Percentiles rank a stretch among this genome's conserved stretches.
These are phyloP conservation scores for Leccinellum rugosiceps DNA, from an alignment of 768 basidiomycete genomes.

Conservation along the genomic window DNA sequence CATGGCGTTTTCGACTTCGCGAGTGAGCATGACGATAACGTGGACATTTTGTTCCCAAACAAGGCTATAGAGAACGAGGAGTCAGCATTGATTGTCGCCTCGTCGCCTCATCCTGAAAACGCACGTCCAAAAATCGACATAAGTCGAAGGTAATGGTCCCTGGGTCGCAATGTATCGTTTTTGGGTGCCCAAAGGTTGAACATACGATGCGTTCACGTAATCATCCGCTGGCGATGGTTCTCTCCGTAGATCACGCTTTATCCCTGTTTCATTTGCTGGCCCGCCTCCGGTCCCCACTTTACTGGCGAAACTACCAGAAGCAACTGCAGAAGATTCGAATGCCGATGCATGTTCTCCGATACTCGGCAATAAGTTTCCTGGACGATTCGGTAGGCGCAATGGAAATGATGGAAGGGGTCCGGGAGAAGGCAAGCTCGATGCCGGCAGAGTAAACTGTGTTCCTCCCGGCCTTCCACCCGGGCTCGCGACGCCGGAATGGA, in stretches of 20 bases:
- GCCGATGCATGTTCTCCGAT: constrained; percentile 12
- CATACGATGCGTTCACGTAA: constrained; percentile 93
- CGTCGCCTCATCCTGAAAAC: constrained; percentile 29
- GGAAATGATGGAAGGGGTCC: constrained; percentile 12
- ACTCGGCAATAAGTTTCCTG: constrained; percentile 12
- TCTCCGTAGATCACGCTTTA: constrained; percentile 9
- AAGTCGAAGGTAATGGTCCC: constrained; percentile 88
- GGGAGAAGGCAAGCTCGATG: constrained; percentile 1
- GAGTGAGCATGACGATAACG: constrained; percentile 96
- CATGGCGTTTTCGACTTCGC: constrained; percentile 82
- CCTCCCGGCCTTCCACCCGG: constrained; percentile 5
- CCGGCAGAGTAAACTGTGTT: constrained; percentile 2
- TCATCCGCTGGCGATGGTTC: constrained; percentile 59
- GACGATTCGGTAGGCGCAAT: constrained; percentile 18
- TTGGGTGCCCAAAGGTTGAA: constrained; percentile 80
- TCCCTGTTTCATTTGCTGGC: background rate
- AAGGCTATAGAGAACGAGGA: constrained; percentile 43
- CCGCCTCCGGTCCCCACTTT: background rate
- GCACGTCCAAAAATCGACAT: constrained; percentile 91
- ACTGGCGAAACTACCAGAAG: background rate
- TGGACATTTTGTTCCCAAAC: constrained; percentile 94
- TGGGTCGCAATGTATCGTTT: constrained; percentile 94
- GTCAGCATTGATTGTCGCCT: constrained; percentile 4
- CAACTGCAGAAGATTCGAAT: background rate
- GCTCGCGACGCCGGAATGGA: background rate